Percentiles rank a stretch among this genome's conserved stretches.
phyloP scores from a whole-genome alignment of 352 stramenopile species.

The Globisporangium perplexum region DNA sequence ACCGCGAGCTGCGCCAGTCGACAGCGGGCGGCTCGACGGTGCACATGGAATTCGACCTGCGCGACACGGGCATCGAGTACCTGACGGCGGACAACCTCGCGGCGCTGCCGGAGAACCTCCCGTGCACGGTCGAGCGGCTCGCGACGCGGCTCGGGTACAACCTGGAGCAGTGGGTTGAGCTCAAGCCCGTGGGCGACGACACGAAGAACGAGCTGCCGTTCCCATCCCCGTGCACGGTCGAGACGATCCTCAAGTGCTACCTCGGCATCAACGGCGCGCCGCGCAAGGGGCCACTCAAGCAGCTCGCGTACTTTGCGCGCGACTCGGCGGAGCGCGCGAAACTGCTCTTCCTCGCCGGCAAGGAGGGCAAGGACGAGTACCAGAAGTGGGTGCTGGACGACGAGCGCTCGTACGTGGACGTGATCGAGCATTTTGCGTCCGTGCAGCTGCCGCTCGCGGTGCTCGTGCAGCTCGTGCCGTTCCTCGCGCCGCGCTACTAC shows the following conservation, averaged over 20 bases:
- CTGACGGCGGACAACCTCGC: slow-evolving; percentile 93
- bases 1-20: slow-evolving; percentile 86
- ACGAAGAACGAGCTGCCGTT: slow-evolving; percentile 80
- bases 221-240: slow-evolving; percentile 92
- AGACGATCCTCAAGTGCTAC: slow-evolving; percentile 90
- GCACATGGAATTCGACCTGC: slow-evolving; percentile 89
- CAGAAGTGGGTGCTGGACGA: slow-evolving; percentile 89
- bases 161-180: slow-evolving; percentile 85
- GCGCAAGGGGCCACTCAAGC: slow-evolving; percentile 73
- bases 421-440: slow-evolving; percentile 80
- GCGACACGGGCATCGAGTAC: slow-evolving; percentile 83
- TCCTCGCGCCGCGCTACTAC: slow-evolving; percentile 95
- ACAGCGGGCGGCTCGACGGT: slow-evolving; percentile 78
- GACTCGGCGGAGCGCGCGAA: slow-evolving; percentile 44
- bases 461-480: slow-evolving; percentile 91
- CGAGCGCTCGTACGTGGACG: slow-evolving; percentile 88
- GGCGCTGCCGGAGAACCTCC: slow-evolving; percentile 89
- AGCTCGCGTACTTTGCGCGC: slow-evolving; percentile 75
- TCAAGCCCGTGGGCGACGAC: slow-evolving; percentile 52
- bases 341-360: slow-evolving; percentile 53
- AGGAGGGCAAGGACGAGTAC: slow-evolving; percentile 93
- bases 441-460: slow-evolving; percentile 66
- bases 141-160: slow-evolving; percentile 85
- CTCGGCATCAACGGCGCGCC: slow-evolving; percentile 92
- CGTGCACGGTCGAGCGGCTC: slow-evolving; percentile 74